Percentiles rank a stretch among this genome's conserved stretches.
Conservation (phyloP, 2,329 filamentous ascomycete genomes). For the Amesomyces nigricolor region DNA sequence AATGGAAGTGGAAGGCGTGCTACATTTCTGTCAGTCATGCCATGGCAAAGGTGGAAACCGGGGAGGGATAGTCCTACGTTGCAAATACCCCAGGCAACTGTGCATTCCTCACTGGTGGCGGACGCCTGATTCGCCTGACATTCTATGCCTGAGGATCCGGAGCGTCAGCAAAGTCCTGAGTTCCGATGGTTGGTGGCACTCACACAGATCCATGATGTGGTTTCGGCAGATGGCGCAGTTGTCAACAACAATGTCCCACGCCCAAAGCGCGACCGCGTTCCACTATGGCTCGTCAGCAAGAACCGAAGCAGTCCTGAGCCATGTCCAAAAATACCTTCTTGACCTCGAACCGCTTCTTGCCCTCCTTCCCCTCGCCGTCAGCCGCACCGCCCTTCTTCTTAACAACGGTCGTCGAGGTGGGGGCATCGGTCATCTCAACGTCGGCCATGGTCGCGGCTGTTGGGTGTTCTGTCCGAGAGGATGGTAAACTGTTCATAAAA, state of each 20-base stretch:
- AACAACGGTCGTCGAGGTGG: conserved; percentile 50
- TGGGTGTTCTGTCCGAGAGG: not conserved
- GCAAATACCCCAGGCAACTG: conserved; percentile 98
- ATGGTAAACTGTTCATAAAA: not conserved
- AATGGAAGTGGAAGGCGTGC: conserved; percentile 99
- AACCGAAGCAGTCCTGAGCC: not conserved
- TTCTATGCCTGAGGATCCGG: conserved; percentile 67
- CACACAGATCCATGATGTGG: conserved; percentile 99
- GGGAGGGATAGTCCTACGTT: conserved; percentile 66
- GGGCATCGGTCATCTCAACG: conserved; percentile 91
- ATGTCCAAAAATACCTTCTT: conserved; percentile 68
- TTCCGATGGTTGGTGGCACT: conserved; percentile 27
- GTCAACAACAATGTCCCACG: conserved; percentile 98
- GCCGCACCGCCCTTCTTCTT: conserved; percentile 41
- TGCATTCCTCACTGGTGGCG: conserved; percentile 95
- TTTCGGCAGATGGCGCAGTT: conserved; percentile 99
- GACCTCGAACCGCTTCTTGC: conserved; percentile 94
- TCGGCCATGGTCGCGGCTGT: conserved; percentile 67
- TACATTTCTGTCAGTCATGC: conserved; percentile 36
- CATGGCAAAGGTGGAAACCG: conserved; percentile 27
- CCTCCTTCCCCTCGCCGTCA: conserved; percentile 43
- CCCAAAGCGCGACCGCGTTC: conserved; percentile 98
- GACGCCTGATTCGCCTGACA: conserved; percentile 98
- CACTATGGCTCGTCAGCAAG: conserved; percentile 52
- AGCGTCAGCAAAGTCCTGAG: conserved; percentile 5